Conservation (phyloP, 2,329 filamentous ascomycete species). For the Venturia effusa region DNA sequence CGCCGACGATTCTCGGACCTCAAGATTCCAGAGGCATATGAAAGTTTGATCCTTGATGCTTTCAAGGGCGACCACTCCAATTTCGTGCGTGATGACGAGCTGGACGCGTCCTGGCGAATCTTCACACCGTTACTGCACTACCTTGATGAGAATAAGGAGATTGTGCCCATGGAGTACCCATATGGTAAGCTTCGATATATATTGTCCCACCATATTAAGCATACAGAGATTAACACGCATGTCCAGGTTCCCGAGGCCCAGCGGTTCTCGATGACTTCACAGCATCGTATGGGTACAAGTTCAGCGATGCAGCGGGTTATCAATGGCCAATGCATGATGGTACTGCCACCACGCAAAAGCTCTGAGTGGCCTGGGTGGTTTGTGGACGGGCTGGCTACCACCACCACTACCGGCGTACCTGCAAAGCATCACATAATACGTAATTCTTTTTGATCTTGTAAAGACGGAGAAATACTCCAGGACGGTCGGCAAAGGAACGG, state of each 20-base stretch:
- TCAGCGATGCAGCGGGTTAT: constrained; percentile 54
- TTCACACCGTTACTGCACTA: constrained; percentile 97
- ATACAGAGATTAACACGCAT: not conserved
- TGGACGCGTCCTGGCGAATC: constrained; percentile 96
- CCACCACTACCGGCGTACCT: not conserved
- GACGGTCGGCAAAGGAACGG: not conserved
- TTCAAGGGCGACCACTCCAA: constrained; percentile 99
- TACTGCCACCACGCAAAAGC: constrained; percentile 4
- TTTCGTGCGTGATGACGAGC: constrained; percentile 59
- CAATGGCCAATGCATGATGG: constrained; percentile 26
- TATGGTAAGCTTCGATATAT: constrained; percentile 58
- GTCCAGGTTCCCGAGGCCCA: constrained; percentile 81
- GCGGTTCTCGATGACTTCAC: constrained; percentile 97
- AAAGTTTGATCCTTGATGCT: constrained; percentile 92
- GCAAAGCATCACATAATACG: not conserved
- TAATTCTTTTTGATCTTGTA: not conserved
- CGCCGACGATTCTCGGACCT: constrained; percentile 96
- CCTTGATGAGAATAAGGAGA: constrained; percentile 98
- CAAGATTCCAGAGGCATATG: constrained; percentile 98
- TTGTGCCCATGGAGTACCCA: constrained; percentile 98
- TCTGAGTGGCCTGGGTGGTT: not conserved
- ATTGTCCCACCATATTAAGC: not conserved
- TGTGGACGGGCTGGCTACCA: not conserved
- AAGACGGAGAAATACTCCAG: not conserved
- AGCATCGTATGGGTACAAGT: constrained; percentile 96